A percentile compares a stretch with the other conserved stretches of the same genome.
Conservation (phyloP, 2,329 filamentous ascomycete genomes). For the Fusarium succisae region DNA sequence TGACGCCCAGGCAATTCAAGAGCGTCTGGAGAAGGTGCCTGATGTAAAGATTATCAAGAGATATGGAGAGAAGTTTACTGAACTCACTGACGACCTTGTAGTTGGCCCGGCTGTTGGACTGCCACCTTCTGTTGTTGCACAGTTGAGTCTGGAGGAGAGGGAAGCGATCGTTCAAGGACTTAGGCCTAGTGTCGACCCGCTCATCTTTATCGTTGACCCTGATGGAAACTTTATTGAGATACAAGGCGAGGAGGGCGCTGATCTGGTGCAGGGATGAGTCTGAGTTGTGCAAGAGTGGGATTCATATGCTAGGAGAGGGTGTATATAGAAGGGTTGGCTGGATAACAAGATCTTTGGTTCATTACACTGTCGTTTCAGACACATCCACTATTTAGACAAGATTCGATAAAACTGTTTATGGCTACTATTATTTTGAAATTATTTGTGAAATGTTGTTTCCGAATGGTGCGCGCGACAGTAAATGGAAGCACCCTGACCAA, state of each 20-base stretch:
- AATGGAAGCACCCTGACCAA: not conserved
- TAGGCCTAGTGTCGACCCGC: not conserved
- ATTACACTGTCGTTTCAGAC: not conserved
- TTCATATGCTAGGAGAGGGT: fast-evolving
- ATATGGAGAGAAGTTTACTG: not conserved
- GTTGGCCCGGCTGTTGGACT: not conserved
- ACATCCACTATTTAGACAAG: fast-evolving
- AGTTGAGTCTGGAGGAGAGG: not conserved
- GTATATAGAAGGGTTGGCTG: too few relatives aligned
- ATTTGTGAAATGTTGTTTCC: not conserved
- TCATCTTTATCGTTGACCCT: not conserved
- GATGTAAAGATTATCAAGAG: not conserved
- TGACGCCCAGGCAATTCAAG: not conserved
- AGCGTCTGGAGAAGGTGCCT: not conserved
- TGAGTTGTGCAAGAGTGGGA: not conserved
- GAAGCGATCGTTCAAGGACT: not conserved
- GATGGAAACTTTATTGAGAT: conserved; percentile 17
- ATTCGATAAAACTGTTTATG: fast-evolving
- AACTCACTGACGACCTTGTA: not conserved
- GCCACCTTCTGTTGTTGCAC: not conserved
- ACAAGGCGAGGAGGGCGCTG: not conserved
- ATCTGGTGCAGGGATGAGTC: not conserved
- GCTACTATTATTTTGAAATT: not conserved
- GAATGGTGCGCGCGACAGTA: not conserved
- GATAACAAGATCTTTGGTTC: not conserved